phyloP scores from a whole-genome alignment of 345 rosid species.

The Dipteronia sinensis region DNA sequence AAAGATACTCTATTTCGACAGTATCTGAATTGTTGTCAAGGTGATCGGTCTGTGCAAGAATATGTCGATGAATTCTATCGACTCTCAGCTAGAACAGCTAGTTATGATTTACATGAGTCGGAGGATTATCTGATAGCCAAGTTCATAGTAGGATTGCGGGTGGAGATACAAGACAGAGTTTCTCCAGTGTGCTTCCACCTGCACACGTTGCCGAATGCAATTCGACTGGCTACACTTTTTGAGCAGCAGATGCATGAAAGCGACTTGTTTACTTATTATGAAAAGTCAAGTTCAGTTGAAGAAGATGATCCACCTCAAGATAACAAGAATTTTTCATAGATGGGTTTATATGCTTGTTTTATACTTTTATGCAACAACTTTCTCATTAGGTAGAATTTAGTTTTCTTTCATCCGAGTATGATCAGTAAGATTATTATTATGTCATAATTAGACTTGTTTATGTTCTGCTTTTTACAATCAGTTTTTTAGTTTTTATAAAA shows the following conservation, averaged over 20 bases:
- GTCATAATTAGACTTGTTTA: too few relatives aligned
- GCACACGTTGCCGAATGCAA: background rate
- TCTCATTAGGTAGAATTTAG: too few relatives aligned
- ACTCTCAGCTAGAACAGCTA: too few relatives aligned
- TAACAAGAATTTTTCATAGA: too few relatives aligned
- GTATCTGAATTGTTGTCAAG: background rate
- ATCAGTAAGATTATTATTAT: too few relatives aligned
- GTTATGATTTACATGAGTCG: too few relatives aligned
- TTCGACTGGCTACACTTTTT: background rate
- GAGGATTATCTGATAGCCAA: background rate
- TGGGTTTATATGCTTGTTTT: too few relatives aligned
- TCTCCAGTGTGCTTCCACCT: too few relatives aligned
- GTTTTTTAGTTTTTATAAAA: too few relatives aligned
- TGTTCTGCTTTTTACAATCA: too few relatives aligned
- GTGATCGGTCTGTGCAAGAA: background rate
- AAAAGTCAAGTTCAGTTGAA: background rate
- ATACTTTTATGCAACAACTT: too few relatives aligned
- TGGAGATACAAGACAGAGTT: background rate
- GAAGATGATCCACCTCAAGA: background rate
- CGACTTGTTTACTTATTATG: background rate
- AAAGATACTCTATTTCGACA: background rate
- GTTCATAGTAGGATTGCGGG: background rate
- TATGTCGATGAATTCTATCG: background rate
- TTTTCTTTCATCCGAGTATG: too few relatives aligned
- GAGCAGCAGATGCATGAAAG: background rate